Percentiles rank a stretch among this genome's conserved stretches.
Conservation (phyloP, 1,139 yeast species). For the Nematodospora anomalae region DNA sequence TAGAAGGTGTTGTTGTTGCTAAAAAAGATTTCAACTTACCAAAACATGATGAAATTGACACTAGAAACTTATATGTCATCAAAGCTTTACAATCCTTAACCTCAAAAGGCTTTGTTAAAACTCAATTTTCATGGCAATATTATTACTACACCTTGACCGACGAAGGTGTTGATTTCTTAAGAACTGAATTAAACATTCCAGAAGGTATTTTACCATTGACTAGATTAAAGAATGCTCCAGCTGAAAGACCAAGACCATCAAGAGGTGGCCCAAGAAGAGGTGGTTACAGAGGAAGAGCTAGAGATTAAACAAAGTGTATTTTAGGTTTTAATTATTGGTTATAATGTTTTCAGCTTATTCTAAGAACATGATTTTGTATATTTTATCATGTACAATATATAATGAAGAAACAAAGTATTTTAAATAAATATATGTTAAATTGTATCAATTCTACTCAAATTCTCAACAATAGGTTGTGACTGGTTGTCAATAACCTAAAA, state of each 20-base stretch:
- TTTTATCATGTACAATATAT: slow-evolving; percentile 7
- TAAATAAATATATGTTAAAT: no score
- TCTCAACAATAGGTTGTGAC: no score
- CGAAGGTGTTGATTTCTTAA: slow-evolving; percentile 98
- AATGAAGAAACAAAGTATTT: slow-evolving; percentile 2
- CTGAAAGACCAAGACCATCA: slow-evolving; percentile 69
- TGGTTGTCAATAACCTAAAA: no score
- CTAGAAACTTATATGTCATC: slow-evolving; percentile 97
- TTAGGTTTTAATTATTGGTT: slow-evolving; percentile 16
- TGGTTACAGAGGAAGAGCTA: slow-evolving; percentile 49
- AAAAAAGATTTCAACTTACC: slow-evolving; percentile 98
- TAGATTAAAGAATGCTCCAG: slow-evolving; percentile 92
- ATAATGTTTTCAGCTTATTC: not conserved
- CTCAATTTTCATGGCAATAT: slow-evolving; percentile 99
- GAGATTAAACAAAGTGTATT: slow-evolving; percentile 35
- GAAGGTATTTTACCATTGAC: slow-evolving; percentile 98
- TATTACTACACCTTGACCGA: slow-evolving; percentile 99
- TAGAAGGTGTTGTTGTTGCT: slow-evolving; percentile 99
- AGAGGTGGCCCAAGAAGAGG: slow-evolving; percentile 39
- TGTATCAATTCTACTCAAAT: no score
- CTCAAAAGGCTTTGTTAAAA: slow-evolving; percentile 98
- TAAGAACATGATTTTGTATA: slow-evolving; percentile 15
- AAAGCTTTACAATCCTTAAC: slow-evolving; percentile 99
- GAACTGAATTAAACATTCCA: slow-evolving; percentile 98
- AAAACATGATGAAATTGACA: slow-evolving; percentile 96